A percentile compares a stretch with the other conserved stretches of the same genome.
phyloP scores from a whole-genome alignment of 495 filamentous ascomycete genomes.

The Tuber borchii region DNA sequence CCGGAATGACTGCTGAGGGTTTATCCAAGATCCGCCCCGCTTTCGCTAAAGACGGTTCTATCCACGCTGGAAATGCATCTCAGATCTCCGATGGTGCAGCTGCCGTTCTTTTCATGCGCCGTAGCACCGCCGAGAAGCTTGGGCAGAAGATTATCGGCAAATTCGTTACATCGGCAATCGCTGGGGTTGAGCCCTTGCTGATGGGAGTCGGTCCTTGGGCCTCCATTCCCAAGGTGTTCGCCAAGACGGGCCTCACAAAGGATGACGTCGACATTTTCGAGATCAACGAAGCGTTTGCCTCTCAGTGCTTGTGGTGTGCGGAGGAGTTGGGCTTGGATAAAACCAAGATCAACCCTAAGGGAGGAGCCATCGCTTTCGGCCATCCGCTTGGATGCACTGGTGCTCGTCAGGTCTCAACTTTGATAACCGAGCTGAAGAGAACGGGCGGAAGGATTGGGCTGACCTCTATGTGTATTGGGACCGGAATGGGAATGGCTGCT shows the following conservation, averaged over 20 bases:
- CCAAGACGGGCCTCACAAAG: slow-evolving; percentile 76
- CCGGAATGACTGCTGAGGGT: slow-evolving; percentile 77
- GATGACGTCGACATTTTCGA: slow-evolving; percentile 95
- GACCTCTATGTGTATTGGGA: slow-evolving; percentile 94
- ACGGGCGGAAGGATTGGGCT: slow-evolving; percentile 77
- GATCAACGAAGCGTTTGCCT: slow-evolving; percentile 99
- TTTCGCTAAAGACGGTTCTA: slow-evolving; percentile 84
- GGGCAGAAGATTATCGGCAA: slow-evolving; percentile 87
- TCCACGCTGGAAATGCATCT: slow-evolving; percentile 91
- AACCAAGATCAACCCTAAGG: slow-evolving; percentile 92
- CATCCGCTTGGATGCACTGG: slow-evolving; percentile 95
- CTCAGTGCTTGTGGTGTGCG: slow-evolving; percentile 88
- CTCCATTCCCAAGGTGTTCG: slow-evolving; percentile 84
- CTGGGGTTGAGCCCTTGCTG: slow-evolving; percentile 83
- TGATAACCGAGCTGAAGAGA: slow-evolving; percentile 80
- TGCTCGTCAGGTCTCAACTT: slow-evolving; percentile 82
- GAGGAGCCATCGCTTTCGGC: slow-evolving; percentile 96
- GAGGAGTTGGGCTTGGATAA: slow-evolving; percentile 75
- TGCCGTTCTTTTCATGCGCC: slow-evolving; percentile 92
- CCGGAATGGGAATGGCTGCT: slow-evolving; percentile 95
- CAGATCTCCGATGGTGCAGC: slow-evolving; percentile 96
- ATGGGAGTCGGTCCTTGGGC: slow-evolving; percentile 97
- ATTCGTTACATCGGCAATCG: slow-evolving; percentile 73
- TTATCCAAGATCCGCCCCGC: slow-evolving; percentile 84
- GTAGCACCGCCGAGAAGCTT: slow-evolving; percentile 78